These are phyloP conservation scores for Pseudogymnoascus sp. DNA, from an alignment of 2,329 filamentous ascomycete species.

Conservation along the genomic window DNA sequence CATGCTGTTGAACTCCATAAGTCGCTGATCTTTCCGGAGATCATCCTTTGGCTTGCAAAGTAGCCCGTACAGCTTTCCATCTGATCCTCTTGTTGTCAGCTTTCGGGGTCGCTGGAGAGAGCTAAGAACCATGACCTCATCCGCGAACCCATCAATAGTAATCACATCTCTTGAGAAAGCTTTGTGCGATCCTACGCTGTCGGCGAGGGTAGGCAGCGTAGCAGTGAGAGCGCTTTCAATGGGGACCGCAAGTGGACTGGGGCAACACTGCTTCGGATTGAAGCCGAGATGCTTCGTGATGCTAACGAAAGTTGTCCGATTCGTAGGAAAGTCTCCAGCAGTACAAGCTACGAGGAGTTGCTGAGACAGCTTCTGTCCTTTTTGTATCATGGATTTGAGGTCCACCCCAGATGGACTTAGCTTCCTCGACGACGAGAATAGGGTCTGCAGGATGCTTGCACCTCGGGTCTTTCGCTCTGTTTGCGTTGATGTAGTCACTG, in stretches of 20 bases:
- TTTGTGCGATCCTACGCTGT: constrained; percentile 67
- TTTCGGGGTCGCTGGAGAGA: constrained; percentile 90
- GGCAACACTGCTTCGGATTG: constrained; percentile 69
- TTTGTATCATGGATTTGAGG: constrained; percentile 61
- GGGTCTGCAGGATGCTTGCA: constrained; percentile 41
- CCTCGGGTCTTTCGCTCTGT: constrained; percentile 55
- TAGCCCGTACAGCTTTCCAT: constrained; percentile 81
- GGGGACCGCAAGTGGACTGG: constrained; percentile 80
- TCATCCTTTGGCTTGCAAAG: constrained; percentile 98
- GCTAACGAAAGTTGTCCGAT: constrained; percentile 59
- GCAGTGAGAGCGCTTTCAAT: constrained; percentile 78
- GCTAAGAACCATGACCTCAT: constrained; percentile 82
- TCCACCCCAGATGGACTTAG: constrained; percentile 47
- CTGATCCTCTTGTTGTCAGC: constrained; percentile 77
- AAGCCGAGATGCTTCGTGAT: constrained; percentile 73
- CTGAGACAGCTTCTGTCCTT: constrained; percentile 75
- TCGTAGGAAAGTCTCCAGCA: constrained; percentile 63
- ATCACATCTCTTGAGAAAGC: constrained; percentile 82
- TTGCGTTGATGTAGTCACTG: constrained; percentile 74
- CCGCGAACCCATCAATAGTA: constrained; percentile 70
- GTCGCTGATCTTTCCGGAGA: constrained; percentile 88
- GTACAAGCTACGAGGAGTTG: constrained; percentile 76
- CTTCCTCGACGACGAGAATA: constrained; percentile 38
- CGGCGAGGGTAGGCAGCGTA: constrained; percentile 66
- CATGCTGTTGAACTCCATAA: constrained; percentile 99